These are phyloP conservation scores for Venturia carpophila DNA, from an alignment of 2,329 filamentous ascomycete species.

Conservation along the genomic window DNA sequence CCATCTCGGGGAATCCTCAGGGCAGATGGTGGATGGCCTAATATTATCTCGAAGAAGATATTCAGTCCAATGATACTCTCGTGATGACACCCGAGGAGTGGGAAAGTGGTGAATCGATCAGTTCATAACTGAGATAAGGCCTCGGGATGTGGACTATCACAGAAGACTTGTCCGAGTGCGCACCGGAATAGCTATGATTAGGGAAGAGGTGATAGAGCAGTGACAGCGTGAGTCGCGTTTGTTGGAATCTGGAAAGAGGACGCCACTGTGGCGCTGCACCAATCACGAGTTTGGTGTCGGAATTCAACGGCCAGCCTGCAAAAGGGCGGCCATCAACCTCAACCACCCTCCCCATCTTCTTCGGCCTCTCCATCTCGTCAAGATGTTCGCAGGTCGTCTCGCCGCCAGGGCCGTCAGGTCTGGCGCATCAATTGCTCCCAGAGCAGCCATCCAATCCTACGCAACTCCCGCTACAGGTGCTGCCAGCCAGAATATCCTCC, in stretches of 20 bases:
- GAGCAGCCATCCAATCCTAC: slow-evolving; percentile 64
- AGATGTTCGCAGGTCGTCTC: slow-evolving; percentile 18
- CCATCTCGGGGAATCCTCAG: too few relatives aligned
- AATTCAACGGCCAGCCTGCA: not conserved
- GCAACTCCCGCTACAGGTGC: slow-evolving; percentile 54
- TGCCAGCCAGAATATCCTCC: slow-evolving; percentile 54
- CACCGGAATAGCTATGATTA: not conserved
- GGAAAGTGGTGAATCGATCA: not conserved
- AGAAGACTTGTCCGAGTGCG: not conserved
- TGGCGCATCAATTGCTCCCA: slow-evolving; percentile 26
- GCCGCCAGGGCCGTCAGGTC: slow-evolving; percentile 13
- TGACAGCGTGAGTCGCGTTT: not conserved
- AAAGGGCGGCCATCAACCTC: slow-evolving; percentile 11
- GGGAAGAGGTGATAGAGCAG: not conserved
- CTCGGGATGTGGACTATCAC: not conserved
- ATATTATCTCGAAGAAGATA: not conserved
- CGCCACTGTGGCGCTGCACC: not conserved
- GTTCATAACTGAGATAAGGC: not conserved
- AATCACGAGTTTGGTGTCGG: too few relatives aligned
- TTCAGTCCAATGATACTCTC: not conserved
- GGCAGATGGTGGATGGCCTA: not conserved
- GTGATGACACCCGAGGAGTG: not conserved
- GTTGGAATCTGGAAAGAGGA: not conserved
- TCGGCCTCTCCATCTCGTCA: slow-evolving; percentile 13
- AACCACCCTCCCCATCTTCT: slow-evolving; percentile 2